Evolutionary conservation across 140 eudicot genomes (phyloP).

Genomic region (Bidens hawaiensis): DNA sequence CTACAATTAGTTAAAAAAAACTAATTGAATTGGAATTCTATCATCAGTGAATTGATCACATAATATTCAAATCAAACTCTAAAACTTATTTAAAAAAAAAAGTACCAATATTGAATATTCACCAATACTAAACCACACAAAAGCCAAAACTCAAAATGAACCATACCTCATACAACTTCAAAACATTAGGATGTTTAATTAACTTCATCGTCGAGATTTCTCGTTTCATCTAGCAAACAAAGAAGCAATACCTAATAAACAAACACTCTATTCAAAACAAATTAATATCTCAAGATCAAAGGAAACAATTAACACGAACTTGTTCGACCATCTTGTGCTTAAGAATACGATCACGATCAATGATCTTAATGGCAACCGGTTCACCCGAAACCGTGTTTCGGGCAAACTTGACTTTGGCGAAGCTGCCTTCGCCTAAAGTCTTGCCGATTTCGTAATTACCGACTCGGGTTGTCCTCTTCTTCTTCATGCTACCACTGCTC

Average conservation of each 20-base stretch:
- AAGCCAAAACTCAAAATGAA: not conserved
- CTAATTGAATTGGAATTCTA: not conserved
- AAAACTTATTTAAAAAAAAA: not conserved
- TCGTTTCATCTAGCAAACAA: slow-evolving; percentile 65
- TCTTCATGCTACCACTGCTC: slow-evolving; percentile 20
- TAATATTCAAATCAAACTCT: not conserved
- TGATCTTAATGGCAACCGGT: slow-evolving; percentile 70
- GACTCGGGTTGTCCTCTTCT: slow-evolving; percentile 60
- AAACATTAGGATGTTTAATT: slow-evolving; percentile 84
- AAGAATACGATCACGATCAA: slow-evolving; percentile 74
- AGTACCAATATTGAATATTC: not conserved
- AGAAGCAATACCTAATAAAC: not conserved
- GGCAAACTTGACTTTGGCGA: slow-evolving; percentile 87
- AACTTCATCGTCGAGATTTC: slow-evolving; percentile 89
- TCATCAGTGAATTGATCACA: not conserved
- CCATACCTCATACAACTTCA: slow-evolving; percentile 62
- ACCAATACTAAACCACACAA: not conserved
- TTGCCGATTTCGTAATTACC: slow-evolving; percentile 83
- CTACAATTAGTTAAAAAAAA: no score
- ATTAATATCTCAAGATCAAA: no score
- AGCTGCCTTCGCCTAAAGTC: slow-evolving; percentile 87
- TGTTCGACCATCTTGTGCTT: slow-evolving; percentile 81
- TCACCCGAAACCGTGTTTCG: slow-evolving; percentile 49
- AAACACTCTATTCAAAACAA: not conserved
- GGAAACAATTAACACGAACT: slow-evolving; percentile 17